Base-by-base conservation (phyloP, 768 basidiomycete species). In the Tricholoma bakamatsutake region DNA sequence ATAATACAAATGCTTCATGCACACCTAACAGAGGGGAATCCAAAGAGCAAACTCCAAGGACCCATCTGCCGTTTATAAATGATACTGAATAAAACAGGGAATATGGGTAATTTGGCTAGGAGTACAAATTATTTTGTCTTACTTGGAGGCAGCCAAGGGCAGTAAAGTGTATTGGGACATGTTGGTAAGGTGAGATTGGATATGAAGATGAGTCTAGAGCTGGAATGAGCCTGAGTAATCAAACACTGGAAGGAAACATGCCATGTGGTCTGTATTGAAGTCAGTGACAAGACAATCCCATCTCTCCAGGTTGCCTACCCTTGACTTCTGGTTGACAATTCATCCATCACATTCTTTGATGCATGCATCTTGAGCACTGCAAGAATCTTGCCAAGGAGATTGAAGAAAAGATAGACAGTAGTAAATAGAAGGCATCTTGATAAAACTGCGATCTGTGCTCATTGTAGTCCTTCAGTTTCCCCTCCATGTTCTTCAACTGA, bases 201-300 rank as follows among this genome's bases (percentile, higher is more conserved):
- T 40, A 1, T 40, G 15, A 24, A 43, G 42, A 24, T 43, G 2
- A 24, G 42, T 43, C 42, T 43, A 21, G 18, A 43, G 42, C 11
- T 7, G 42, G 42, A 43, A 43, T 43, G 42, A 43, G 21, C 45
- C 13, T 13, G 8, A 13, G 17, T 8, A 46, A 13, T 46, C 27
- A 27, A 15, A 28, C 27, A 46, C 28, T 28, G 46, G 30, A 37
- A 21, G 27, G 45, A 47, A 6, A 24, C 53, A 48, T 47, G 37
- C 53, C 53, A 54, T n/a, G 18, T 47, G 35, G 30, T 46, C 30
- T 18, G 45, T 34, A 17, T 53, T 53, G 40, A 28, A 46, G 33
- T 18, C 27, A 45, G 43, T 12, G 9, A 50, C 34, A 50, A 28
- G 49, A 18, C 30, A 31, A 50, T 34, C n/a, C 21, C 21, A 51